These are phyloP conservation scores for Murraya paniculata DNA, from an alignment of 345 rosid genomes.

Conservation along the genomic window DNA sequence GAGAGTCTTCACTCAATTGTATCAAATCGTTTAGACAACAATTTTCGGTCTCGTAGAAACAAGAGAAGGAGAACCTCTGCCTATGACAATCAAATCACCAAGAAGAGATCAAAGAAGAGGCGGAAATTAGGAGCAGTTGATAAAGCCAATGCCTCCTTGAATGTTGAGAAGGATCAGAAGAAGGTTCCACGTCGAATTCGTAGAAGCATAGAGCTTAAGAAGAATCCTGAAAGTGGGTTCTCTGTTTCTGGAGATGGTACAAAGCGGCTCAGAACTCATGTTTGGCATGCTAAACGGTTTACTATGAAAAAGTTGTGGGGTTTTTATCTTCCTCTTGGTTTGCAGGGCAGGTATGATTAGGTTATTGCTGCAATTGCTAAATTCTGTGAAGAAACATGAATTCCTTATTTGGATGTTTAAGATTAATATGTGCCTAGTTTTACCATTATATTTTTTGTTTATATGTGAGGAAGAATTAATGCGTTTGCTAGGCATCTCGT, in stretches of 20 bases:
- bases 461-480: not conserved
- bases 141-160: constrained; percentile 12
- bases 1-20: constrained; percentile 63
- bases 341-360: constrained; percentile 67
- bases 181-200: constrained; percentile 49
- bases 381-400: too few relatives aligned
- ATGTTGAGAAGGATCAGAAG: constrained; percentile 18
- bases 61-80: constrained; percentile 85
- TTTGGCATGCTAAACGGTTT: constrained; percentile 93
- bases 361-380: not conserved
- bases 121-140: constrained; percentile 26
- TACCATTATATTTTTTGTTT: not conserved
- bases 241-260: constrained; percentile 75
- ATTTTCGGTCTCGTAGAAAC: constrained; percentile 63
- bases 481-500: not conserved
- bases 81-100: constrained; percentile 47
- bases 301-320: constrained; percentile 86
- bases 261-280: constrained; percentile 84
- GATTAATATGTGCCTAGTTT: too few relatives aligned
- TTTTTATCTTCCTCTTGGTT: constrained; percentile 79
- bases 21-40: constrained; percentile 45
- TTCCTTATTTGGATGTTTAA: too few relatives aligned
- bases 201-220: constrained; percentile 60
- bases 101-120: constrained; percentile 46
- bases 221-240: constrained; percentile 59